Evolutionary conservation across 805 yeast genomes (phyloP), one percentile per base, ranked within the genome.

Genomic region (Huiozyma sinensis): DNA sequence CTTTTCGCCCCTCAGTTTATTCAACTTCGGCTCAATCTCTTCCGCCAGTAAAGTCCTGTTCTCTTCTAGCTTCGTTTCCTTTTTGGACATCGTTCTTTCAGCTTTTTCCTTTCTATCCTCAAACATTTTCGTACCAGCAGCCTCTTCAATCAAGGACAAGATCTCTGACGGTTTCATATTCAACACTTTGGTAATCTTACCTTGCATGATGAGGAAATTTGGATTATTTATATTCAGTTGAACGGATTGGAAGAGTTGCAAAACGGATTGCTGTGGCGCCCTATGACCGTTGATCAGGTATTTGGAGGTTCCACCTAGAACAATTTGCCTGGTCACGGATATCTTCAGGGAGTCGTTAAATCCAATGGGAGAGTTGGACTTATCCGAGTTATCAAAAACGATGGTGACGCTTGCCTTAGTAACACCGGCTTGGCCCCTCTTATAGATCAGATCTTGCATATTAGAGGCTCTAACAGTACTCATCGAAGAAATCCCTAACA

Each of bases 361-460:
- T 2, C 95, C 96, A 43, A 87, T 81, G 0, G 99, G 98, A 0
- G 90, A 78, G 49, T 76, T 80, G 2, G 75, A 59, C 44, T 75
- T 72, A 52, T 90, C 97, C 9, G 74, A 56, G 56, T 92, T 94
- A 63, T 90, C 95, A 60, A 92, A 94, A 1, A 92, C 95, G 43
- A 92, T 87, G 0, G 97, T 89, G 1, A 92, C 98, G 56, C 92
- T 81, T 1, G 98, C 98, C 60, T 87, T 89, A 1, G 97, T 89
- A 10, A 90, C 90, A 51, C 97, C 97, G 0, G 98, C 97, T 61
- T 92, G 98, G 9, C 98, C 98, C 54, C 97, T 77, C 56, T 92
- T 92, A 62, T 92, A 92, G 41, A 92, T 92, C 59, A 92, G 75
- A 63, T 92, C 99, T 58, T 90, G 97, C 36, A 89, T 68, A 57